Evolutionary conservation across 2,329 filamentous ascomycete species (phyloP).

Genomic region (Claviceps sp.): DNA sequence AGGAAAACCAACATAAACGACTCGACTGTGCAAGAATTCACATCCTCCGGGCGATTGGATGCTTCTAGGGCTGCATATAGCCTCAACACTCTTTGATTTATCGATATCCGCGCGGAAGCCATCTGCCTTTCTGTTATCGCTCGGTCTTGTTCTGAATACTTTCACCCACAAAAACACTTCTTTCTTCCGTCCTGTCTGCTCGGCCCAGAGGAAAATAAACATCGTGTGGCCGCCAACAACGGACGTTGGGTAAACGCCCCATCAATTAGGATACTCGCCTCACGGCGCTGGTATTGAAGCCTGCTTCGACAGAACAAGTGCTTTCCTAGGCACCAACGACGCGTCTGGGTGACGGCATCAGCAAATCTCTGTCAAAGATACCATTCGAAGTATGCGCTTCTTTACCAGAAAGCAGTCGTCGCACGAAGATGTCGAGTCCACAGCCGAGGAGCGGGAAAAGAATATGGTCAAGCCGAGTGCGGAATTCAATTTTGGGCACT

Average conservation of each 20-base stretch:
- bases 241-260: neutral
- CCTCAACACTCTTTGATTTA: no score
- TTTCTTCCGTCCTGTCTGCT: neutral
- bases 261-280: neutral
- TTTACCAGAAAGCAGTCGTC: neutral
- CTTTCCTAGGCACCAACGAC: neutral
- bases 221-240: neutral
- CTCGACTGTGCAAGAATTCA: no score
- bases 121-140: no score
- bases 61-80: no score
- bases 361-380: neutral
- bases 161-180: neutral
- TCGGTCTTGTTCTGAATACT: no score
- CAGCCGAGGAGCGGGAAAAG: neutral
- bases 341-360: neutral
- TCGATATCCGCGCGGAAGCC: no score
- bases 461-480: neutral
- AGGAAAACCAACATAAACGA: no score
- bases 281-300: neutral
- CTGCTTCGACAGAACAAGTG: neutral
- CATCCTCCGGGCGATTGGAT: no score
- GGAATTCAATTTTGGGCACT: neutral
- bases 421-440: neutral
- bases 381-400: neutral
- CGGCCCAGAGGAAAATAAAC: neutral